phyloP scores from a whole-genome alignment of 2,329 filamentous ascomycete species.

The Teratosphaeria nubilosa region DNA sequence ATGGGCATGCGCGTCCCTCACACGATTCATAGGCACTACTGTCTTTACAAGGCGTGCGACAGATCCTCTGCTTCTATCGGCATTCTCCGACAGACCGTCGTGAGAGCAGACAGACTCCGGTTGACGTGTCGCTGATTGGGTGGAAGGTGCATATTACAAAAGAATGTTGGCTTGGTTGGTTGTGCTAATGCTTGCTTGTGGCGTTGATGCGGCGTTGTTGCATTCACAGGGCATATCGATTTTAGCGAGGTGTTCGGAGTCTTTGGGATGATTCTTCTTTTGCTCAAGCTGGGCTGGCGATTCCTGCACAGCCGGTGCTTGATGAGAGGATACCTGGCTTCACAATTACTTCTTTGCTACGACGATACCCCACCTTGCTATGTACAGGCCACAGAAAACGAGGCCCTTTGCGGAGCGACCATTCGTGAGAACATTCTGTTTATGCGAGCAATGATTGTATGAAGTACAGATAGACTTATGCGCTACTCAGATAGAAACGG shows the following conservation, averaged over 20 bases:
- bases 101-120: background rate
- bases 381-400: background rate
- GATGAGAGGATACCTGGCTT: slow-evolving; percentile 20
- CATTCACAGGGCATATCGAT: background rate
- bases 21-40: background rate
- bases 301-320: slow-evolving; percentile 1
- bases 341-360: slow-evolving; percentile 2
- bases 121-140: background rate
- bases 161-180: background rate
- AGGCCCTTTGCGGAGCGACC: background rate
- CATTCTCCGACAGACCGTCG: background rate
- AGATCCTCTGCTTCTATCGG: background rate
- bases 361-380: slow-evolving; percentile 3
- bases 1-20: background rate
- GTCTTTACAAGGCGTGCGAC: background rate
- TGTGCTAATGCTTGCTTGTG: background rate
- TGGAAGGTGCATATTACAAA: background rate
- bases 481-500: background rate
- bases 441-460: background rate
- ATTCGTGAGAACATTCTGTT: background rate
- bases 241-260: slow-evolving; percentile 23
- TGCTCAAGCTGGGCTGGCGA: background rate
- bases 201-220: background rate
- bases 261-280: slow-evolving; percentile 20
- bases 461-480: background rate